Evolutionary conservation across 2,329 filamentous ascomycete species (phyloP).

Genomic region (Fusarium dlaminii): DNA sequence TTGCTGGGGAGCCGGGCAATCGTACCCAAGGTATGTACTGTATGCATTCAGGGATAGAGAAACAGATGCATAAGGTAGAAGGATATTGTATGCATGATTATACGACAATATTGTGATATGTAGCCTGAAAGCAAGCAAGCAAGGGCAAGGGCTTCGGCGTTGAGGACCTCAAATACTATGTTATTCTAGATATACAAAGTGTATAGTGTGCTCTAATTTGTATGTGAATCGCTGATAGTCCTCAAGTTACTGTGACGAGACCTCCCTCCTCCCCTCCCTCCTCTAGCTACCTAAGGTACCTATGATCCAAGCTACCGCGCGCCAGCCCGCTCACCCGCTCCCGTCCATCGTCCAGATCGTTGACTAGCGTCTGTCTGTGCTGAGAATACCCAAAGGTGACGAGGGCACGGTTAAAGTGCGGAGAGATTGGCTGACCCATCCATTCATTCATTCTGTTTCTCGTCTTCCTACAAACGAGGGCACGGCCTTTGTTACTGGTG

Average conservation of each 20-base stretch:
- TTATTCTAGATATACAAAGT: background rate
- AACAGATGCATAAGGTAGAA: background rate
- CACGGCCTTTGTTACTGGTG: background rate
- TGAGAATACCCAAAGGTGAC: background rate
- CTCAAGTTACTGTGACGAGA: background rate
- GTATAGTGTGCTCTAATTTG: background rate
- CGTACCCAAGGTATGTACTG: background rate
- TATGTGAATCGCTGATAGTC: background rate
- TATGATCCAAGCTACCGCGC: conserved; percentile 19
- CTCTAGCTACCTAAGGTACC: too few species aligned
- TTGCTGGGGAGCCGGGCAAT: background rate
- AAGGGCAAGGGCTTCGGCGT: conserved; percentile 3
- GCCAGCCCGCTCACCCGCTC: conserved; percentile 28
- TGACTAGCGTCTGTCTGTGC: conserved; percentile 21
- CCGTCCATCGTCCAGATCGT: conserved; percentile 29
- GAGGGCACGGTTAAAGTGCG: background rate
- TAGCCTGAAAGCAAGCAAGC: background rate
- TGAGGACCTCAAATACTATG: background rate
- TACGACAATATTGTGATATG: background rate
- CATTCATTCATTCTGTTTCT: background rate
- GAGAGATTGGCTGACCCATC: background rate
- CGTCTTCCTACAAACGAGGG: background rate
- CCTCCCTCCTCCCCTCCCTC: background rate
- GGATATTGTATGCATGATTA: conserved; percentile 2
- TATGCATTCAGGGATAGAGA: conserved; percentile 5